phyloP scores from a whole-genome alignment of 2,329 filamentous ascomycete species.

The Cercospora citrullina region DNA sequence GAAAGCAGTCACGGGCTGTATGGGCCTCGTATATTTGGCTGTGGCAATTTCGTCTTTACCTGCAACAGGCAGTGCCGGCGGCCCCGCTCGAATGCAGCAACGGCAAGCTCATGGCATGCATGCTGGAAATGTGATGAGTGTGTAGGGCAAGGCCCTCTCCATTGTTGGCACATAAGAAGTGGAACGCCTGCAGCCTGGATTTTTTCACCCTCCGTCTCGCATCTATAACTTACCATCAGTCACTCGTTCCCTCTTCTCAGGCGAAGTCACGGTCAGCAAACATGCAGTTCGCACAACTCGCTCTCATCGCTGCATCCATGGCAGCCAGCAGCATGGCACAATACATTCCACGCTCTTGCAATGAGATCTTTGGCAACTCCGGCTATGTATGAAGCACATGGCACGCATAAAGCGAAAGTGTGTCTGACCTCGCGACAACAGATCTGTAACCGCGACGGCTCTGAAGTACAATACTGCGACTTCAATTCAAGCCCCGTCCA shows the following conservation, averaged over 20 bases:
- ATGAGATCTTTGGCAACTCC: constrained; percentile 8
- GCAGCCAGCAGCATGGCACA: constrained; percentile 9
- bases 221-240: not conserved
- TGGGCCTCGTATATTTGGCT: not conserved
- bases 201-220: not conserved
- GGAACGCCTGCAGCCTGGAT: not conserved
- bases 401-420: not conserved
- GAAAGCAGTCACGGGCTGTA: not conserved
- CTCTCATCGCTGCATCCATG: constrained; percentile 9
- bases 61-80: not conserved
- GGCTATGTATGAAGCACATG: constrained; percentile 9
- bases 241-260: not conserved
- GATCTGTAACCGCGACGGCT: constrained; percentile 10
- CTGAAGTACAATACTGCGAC: constrained; percentile 15
- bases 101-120: not conserved
- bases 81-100: not conserved
- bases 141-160: not conserved
- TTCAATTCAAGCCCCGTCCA: not conserved
- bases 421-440: not conserved
- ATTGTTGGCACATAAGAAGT: not conserved
- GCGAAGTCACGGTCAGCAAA: not conserved
- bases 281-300: constrained; percentile 2
- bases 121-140: not conserved
- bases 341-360: not conserved
- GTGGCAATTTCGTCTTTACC: not conserved